Conservation (phyloP, 2,329 filamentous ascomycete species). For the Alternaria infectoria region DNA sequence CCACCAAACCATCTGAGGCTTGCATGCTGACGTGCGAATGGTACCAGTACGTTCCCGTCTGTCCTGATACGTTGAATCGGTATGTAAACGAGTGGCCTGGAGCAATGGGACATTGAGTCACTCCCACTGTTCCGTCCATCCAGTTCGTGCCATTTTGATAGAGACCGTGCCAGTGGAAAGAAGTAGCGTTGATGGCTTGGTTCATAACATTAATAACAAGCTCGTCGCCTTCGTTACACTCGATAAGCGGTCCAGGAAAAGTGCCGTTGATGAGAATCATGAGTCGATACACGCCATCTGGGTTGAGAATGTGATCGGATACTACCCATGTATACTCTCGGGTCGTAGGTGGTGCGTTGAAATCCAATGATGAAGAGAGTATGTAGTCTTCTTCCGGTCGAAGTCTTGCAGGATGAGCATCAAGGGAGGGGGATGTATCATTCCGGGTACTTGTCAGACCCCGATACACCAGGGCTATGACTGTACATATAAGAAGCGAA, state of each 20-base stretch:
- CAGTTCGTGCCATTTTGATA: constrained; percentile 55
- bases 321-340: constrained; percentile 69
- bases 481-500: constrained; percentile 18
- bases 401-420: constrained; percentile 11
- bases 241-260: constrained; percentile 50
- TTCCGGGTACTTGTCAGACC: background rate
- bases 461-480: background rate
- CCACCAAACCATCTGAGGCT: constrained; percentile 51
- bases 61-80: constrained; percentile 45
- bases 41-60: constrained; percentile 44
- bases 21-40: constrained; percentile 51
- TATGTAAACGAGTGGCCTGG: constrained; percentile 51
- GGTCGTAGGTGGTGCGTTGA: constrained; percentile 55
- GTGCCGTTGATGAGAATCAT: constrained; percentile 52
- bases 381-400: constrained; percentile 52
- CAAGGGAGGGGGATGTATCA: background rate
- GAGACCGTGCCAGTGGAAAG: constrained; percentile 68
- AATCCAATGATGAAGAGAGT: constrained; percentile 64
- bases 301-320: constrained; percentile 63
- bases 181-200: constrained; percentile 62
- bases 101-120: constrained; percentile 62
- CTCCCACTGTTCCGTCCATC: constrained; percentile 63
- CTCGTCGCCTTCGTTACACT: constrained; percentile 67
- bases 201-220: constrained; percentile 68
- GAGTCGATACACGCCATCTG: constrained; percentile 57